These are phyloP conservation scores for Cylindrotheca closterium DNA, from an alignment of 108 stramenopile species.

Conservation along the genomic window DNA sequence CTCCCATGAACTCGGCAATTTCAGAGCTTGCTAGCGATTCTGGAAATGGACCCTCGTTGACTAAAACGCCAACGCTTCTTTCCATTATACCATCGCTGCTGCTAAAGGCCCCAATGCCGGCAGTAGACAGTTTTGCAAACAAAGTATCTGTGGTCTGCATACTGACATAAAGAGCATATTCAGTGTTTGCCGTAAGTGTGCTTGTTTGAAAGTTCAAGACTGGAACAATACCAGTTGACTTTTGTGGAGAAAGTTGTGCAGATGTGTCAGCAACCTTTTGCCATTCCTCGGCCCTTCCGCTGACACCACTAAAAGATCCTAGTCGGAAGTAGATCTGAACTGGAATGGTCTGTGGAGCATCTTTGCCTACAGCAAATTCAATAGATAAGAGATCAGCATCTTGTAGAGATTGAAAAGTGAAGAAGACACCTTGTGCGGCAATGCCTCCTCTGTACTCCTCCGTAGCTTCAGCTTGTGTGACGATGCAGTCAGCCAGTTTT, in stretches of 20 bases:
- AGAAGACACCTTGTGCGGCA: constrained; percentile 11
- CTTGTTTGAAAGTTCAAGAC: neutral
- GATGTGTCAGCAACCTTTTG: constrained; percentile 13
- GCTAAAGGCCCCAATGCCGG: neutral
- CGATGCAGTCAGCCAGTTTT: too few species aligned
- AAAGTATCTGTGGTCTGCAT: neutral
- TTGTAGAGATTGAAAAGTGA: neutral
- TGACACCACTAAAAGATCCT: constrained; percentile 16
- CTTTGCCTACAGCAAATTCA: constrained; percentile 6
- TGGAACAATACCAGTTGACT: constrained; percentile 14
- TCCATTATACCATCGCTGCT: constrained; percentile 8
- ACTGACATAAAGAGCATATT: constrained; percentile 15
- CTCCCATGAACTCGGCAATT: constrained; percentile 11
- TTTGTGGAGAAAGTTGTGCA: constrained; percentile 1
- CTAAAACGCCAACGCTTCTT: neutral
- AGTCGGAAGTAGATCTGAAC: constrained; percentile 9
- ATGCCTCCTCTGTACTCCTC: constrained; percentile 1
- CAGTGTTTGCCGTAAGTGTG: neutral
- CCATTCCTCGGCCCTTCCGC: constrained; percentile 2
- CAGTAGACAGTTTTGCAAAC: neutral
- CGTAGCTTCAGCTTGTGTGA: too few species aligned
- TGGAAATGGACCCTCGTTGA: constrained; percentile 6
- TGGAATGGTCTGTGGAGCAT: neutral
- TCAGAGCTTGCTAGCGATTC: neutral
- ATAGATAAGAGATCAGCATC: constrained; percentile 11